Evolutionary conservation across 2,329 filamentous ascomycete genomes (phyloP), one percentile per base, ranked within the genome.

Genomic region (Colletotrichum costaricense): DNA sequence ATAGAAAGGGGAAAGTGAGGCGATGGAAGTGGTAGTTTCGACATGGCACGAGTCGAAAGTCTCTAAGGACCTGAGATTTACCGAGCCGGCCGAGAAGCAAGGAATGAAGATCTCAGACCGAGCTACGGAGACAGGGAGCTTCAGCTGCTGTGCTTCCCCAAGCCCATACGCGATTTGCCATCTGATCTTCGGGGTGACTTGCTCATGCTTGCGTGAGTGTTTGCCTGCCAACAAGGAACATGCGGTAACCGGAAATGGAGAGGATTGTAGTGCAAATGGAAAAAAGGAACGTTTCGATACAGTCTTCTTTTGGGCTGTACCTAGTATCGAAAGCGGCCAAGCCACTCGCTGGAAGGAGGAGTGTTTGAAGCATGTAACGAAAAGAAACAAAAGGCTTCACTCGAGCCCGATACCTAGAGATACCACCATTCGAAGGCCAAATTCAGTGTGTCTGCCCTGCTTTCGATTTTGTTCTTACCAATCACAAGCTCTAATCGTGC

Each of bases 111-210:
- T 42, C 8, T 22, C 14, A 52, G 49, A 30, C 63, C 63, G 63
- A 65, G 63, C 22, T 26, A 42, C 11, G 16, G 26, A 56, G 63
- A 14, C 38, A 42, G 30, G 49, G 63, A 46, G 33, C 33, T 6
- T 56, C 33, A 56, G 33, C 49, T 42, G 7, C 19, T 42, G 24
- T 42, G 22, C 33, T 22, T 12, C 42, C 46, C 60, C 14, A 16
- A 38, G 30, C 6, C 26, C 26, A 26, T 26, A 26, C 26, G 22
- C 28, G 26, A 52, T n/a, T 24, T 22, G 19, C n/a, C 11, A 63
- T 65, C 63, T 56, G 63, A 65, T 56, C 30, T 22, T 26, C 49
- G 49, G 62, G 22, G 46, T 56, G 62, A 42, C 5, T 33, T 63
- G 42, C 28, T 35, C 28, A 54, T 54, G 60, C 60, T 14, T 24